Percentiles rank a stretch among this genome's conserved stretches.
These are phyloP conservation scores for Mycena crocata DNA, from an alignment of 768 basidiomycete genomes.

Conservation along the genomic window DNA sequence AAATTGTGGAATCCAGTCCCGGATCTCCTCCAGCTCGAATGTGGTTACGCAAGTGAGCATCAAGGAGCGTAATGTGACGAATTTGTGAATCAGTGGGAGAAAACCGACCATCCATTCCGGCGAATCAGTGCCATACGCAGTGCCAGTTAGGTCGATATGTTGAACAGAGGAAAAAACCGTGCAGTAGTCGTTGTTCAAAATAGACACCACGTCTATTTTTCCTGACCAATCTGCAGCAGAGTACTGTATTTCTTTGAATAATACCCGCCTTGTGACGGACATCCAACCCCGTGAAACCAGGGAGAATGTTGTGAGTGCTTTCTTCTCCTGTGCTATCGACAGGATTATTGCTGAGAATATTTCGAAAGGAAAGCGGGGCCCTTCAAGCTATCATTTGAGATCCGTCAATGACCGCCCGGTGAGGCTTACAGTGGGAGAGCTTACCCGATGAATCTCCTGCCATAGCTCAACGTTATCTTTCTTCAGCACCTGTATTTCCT, in stretches of 20 bases:
- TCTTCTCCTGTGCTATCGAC: neutral
- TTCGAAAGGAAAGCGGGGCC: constrained; percentile 15
- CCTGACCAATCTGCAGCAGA: neutral
- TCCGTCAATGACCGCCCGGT: neutral
- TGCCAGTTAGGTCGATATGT: neutral
- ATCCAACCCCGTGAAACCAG: constrained; percentile 17
- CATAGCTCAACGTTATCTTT: no score
- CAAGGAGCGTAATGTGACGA: neutral
- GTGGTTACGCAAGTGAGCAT: neutral
- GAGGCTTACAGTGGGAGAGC: neutral
- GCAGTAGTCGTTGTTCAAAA: constrained; percentile 6
- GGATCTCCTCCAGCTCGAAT: neutral
- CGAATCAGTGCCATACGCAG: neutral
- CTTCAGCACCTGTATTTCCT: no score
- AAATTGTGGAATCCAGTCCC: neutral
- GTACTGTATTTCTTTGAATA: neutral
- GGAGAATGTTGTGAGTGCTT: constrained; percentile 7
- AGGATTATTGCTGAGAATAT: constrained; percentile 8
- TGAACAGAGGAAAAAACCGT: constrained; percentile 7
- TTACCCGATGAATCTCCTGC: neutral
- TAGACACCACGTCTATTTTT: neutral
- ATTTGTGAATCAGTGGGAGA: neutral
- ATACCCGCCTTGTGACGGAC: neutral
- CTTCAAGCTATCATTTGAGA: constrained; percentile 6
- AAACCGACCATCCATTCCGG: neutral